These are phyloP conservation scores for Rhodosorus marinus DNA, from an alignment of 23 red algal genomes.

Conservation along the genomic window DNA sequence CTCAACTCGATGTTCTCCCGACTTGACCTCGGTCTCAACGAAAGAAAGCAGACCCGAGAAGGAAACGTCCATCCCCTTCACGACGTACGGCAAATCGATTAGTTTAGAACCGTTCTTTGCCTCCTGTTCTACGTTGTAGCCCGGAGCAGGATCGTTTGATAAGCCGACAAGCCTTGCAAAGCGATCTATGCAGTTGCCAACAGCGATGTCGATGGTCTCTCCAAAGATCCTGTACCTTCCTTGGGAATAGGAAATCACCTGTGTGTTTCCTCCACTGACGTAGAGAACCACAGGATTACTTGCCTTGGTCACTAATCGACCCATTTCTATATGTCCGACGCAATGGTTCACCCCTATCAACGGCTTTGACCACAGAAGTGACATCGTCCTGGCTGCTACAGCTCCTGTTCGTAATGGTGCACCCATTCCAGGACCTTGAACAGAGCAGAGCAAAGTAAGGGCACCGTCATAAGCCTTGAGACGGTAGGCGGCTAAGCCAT, in stretches of 20 bases:
- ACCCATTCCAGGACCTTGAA: constrained; percentile 97
- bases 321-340: constrained; percentile 99
- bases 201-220: constrained; percentile 99
- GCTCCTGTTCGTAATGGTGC: constrained; percentile 68
- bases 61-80: constrained; percentile 98
- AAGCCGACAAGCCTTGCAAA: constrained; percentile 83
- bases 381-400: constrained; percentile 60
- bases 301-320: constrained; percentile 65
- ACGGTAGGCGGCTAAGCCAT: constrained; percentile 3
- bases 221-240: constrained; percentile 96
- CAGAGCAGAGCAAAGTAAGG: not conserved
- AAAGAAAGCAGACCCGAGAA: constrained; percentile 89
- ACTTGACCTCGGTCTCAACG: constrained; percentile 23
- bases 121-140: constrained; percentile 82
- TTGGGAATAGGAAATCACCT: constrained; percentile 86
- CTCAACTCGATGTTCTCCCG: constrained; percentile 17
- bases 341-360: constrained; percentile 94
- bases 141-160: constrained; percentile 76
- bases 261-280: constrained; percentile 90
- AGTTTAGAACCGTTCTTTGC: constrained; percentile 38
- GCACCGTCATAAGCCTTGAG: not conserved
- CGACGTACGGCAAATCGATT: constrained; percentile 72
- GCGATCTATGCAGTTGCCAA: constrained; percentile 97
- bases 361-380: constrained; percentile 41
- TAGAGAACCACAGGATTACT: constrained; percentile 79